Evolutionary conservation across 2,329 filamentous ascomycete genomes (phyloP).

Genomic region (Cladorrhinum sp.): DNA sequence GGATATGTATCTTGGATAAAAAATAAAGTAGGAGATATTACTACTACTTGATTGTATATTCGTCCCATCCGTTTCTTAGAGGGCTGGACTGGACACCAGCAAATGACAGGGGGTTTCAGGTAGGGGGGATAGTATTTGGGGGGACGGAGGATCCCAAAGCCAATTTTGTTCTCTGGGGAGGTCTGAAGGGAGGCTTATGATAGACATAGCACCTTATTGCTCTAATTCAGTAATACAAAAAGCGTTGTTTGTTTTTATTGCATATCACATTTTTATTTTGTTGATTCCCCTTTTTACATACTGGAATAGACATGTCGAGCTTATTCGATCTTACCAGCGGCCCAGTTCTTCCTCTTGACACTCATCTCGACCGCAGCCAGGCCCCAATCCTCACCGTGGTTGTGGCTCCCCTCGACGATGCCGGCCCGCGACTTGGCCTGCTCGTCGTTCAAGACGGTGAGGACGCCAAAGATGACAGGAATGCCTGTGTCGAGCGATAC

Average conservation of each 20-base stretch:
- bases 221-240: slow-evolving; percentile 30
- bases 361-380: slow-evolving; percentile 91
- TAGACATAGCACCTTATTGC: slow-evolving; percentile 30
- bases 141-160: background rate
- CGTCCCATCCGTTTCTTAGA: background rate
- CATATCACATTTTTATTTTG: slow-evolving; percentile 30
- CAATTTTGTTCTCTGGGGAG: slow-evolving; percentile 10
- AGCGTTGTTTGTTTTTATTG: slow-evolving; percentile 9
- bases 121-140: background rate
- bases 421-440: slow-evolving; percentile 86
- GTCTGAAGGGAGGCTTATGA: slow-evolving; percentile 25
- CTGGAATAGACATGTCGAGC: slow-evolving; percentile 12
- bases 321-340: slow-evolving; percentile 60
- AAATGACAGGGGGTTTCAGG: background rate
- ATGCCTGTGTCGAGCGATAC: slow-evolving; percentile 86
- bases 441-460: slow-evolving; percentile 85
- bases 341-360: slow-evolving; percentile 81
- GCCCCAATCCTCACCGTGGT: slow-evolving; percentile 97
- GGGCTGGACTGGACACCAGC: background rate
- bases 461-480: slow-evolving; percentile 85
- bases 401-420: slow-evolving; percentile 66
- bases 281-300: background rate
- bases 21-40: background rate
- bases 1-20: slow-evolving; percentile 3
- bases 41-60: slow-evolving; percentile 6